Evolutionary conservation across 2,329 filamentous ascomycete genomes (phyloP), one percentile per base, ranked within the genome.

Genomic region (Fonsecaea nubica): DNA sequence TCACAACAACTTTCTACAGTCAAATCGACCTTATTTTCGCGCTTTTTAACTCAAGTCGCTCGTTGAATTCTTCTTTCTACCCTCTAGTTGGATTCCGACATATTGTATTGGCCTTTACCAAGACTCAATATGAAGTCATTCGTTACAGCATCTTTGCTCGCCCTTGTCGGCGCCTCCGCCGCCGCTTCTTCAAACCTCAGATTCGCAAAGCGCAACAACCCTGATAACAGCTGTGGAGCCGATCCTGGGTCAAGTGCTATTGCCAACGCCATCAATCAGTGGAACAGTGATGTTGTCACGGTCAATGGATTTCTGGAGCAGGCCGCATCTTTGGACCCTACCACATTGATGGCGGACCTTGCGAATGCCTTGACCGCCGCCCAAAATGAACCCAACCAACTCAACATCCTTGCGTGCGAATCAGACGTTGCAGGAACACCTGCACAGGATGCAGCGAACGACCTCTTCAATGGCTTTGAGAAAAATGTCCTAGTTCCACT

Each of bases 301-400:
- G 65, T 67, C 65, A 67, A 67, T 32, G 10, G 13, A 3, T 64
- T 67, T 32, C 61, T 67, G 38, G 65, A 67, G 12, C n/a, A n/a
- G n/a, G 61, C 54, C 15, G 21, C 56, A 18, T 60, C 25, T 32
- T 36, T 63, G 9, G 64, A 60, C 64, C 30, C 56, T 4, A 30
- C 9, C 59, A 35, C 12, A n/a, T 9, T 66, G 42, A 18, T 63
- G 42, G 3, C 55, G n/a, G 36, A 58, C 7, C 33, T 63, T 15
- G 45, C 60, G n/a, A 56, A 8, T 7, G 48, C 38, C 32, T 36
- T 66, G 12, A 57, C 30, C 35, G 45, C 61, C 13, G 64, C 61
- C 30, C 38, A 63, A 13, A 52, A 67, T 56, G 64, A 67, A 38
- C 64, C 64, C 25, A 61, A 60, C 48, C 64, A 63, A 35, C 50